Base-by-base conservation (phyloP, 169 alveolate genomes). In the Plasmodium gonderi region DNA sequence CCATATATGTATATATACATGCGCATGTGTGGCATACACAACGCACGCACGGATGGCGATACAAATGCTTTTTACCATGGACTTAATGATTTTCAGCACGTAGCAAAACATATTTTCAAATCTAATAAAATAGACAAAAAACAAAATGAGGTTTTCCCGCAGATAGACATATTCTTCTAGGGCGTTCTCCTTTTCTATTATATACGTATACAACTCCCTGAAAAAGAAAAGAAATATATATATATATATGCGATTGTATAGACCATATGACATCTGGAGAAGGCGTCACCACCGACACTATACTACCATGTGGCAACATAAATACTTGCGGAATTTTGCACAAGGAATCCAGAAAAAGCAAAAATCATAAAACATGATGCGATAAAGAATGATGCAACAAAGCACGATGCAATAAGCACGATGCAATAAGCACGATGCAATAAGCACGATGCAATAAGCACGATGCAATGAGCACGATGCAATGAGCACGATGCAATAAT, bases 41-140 rank as follows among this genome's bases (percentile, higher is more conserved):
- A n/a, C n/a, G n/a, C n/a, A n/a, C n/a, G n/a, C n/a, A n/a, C n/a
- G n/a, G n/a, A n/a, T n/a, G n/a, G n/a, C n/a, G 29, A 2, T 12
- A 47, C 36, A 40, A 31, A 64, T 14, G 33, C 92, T 74, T n/a
- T n/a, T n/a, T 87, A 87, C 93, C 93, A 87, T 87, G n/a, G 79
- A 36, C 76, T 87, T 87, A 67, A 87, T 76, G 14, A 87, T 68
- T 45, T 45, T 47, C 33, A 87, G 60, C 33, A 87, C 89, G 23
- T 87, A 75, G 68, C 85, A 87, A 76, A 87, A 87, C 93, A 87
- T 87, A 75, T 87, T 87, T 38, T 87, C 93, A 68, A 54, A 87
- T 64, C 93, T 60, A 29, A 87, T 67, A 14, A 87, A 5, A 17
- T 87, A 87, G 4, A 87, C 93, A 67, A 87, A 75, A 65, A 87